Conservation (phyloP, 805 yeast species). For the Tanozyma kutaoensis region DNA sequence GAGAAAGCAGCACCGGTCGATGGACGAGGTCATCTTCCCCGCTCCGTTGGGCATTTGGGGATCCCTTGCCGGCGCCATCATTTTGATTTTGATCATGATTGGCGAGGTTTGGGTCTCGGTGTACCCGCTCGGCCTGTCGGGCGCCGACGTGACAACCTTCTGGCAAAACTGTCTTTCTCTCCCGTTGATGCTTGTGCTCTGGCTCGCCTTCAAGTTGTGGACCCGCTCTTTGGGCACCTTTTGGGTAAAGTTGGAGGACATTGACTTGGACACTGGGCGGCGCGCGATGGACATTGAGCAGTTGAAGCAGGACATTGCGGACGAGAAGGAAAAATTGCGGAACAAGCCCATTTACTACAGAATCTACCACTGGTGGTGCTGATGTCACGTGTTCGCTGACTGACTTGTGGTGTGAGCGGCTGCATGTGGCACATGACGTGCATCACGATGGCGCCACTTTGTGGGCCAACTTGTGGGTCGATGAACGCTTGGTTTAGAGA, state of each 20-base stretch:
- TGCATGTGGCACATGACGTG: too few species aligned
- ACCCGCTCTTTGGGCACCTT: constrained; percentile 3
- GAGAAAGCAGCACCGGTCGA: constrained; percentile 9
- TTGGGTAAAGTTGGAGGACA: constrained; percentile 29
- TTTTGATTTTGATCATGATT: constrained; percentile 41
- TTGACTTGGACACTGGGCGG: constrained; percentile 15
- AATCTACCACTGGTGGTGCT: constrained; percentile 17
- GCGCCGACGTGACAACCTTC: constrained; percentile 23
- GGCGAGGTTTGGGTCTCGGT: constrained; percentile 57
- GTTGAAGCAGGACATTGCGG: constrained; percentile 27
- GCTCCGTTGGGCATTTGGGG: constrained; percentile 42
- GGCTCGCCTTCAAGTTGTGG: constrained; percentile 24
- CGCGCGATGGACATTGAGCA: constrained; percentile 10
- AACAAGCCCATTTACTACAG: constrained; percentile 13
- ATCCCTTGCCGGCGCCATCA: constrained; percentile 34
- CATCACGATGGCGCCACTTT: too few species aligned
- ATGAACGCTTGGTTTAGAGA: too few species aligned
- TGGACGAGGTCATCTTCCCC: constrained; percentile 35
- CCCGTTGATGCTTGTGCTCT: constrained; percentile 29
- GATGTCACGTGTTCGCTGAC: too few species aligned
- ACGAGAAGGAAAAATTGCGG: constrained; percentile 14
- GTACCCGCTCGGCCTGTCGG: constrained; percentile 40
- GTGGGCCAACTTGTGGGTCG: too few species aligned
- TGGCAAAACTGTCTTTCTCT: constrained; percentile 35
- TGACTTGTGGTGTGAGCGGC: too few species aligned